Conservation (phyloP, 805 yeast species). For the Saccharomycopsis microspora region DNA sequence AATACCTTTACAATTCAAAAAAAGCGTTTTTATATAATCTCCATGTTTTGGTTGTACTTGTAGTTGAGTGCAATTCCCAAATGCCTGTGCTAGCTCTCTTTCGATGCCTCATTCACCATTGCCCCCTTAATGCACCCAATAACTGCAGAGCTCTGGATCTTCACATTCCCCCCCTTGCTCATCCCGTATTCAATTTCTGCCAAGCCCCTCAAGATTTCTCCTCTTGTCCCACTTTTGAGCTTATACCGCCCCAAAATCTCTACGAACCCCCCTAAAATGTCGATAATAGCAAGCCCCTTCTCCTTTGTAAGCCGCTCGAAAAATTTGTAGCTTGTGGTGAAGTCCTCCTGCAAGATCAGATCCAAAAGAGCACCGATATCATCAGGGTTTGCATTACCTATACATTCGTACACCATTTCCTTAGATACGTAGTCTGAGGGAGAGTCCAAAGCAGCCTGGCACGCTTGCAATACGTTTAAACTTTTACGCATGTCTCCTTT, state of each 20-base stretch:
- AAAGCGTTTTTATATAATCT: too few species aligned
- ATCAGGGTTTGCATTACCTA: constrained; percentile 89
- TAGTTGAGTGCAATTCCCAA: too few species aligned
- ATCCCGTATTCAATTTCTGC: constrained; percentile 88
- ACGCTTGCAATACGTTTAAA: constrained; percentile 86
- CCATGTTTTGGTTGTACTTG: too few species aligned
- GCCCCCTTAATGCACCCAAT: constrained; percentile 76
- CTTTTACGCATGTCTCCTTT: constrained; percentile 96
- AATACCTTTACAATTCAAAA: neutral
- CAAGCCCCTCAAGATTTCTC: constrained; percentile 54
- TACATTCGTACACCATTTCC: constrained; percentile 81
- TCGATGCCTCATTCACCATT: constrained; percentile 27
- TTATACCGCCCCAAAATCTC: constrained; percentile 61
- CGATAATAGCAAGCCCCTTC: constrained; percentile 86
- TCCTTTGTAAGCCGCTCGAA: constrained; percentile 50
- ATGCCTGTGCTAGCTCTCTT: neutral
- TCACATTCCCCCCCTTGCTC: constrained; percentile 86
- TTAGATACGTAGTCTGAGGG: constrained; percentile 46
- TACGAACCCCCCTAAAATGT: constrained; percentile 66
- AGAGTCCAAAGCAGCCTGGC: constrained; percentile 61
- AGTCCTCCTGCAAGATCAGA: constrained; percentile 75
- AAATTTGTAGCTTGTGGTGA: constrained; percentile 67
- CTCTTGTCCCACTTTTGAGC: constrained; percentile 49
- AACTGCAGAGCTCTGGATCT: constrained; percentile 79
- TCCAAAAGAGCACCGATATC: constrained; percentile 70